Base-by-base conservation (phyloP, 345 rosid species). In the Lenwebbia sp. region DNA sequence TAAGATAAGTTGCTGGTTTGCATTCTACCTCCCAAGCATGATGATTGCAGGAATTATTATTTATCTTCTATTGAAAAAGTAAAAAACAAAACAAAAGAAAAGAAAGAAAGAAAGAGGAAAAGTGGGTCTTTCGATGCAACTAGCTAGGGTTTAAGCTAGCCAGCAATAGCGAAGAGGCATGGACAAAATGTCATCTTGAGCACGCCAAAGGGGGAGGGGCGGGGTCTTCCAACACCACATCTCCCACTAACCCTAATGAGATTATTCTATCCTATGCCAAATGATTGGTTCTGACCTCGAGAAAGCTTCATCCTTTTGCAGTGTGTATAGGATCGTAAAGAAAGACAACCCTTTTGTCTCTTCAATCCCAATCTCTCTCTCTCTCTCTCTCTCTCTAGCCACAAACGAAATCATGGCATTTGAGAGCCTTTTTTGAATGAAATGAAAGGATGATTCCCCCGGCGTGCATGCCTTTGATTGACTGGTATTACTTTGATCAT, bases 251-350 rank as follows among this genome's bases (percentile, higher is more conserved):
- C 78, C 78, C 78, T 19, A 33, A 70, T 22, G 78, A 70, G 44
- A 70, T 37, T 70, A 33, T 70, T 70, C 44, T 33, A 70, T 70
- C 78, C 25, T 44, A 49, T 84, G 49, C 81, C 86, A 60, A 84
- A 84, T 84, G 86, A 84, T 84, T 84, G 86, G 86, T 60, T 47
- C 60, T 84, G 85, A 57, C 85, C 81, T 58, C 86, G 76, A 84
- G 49, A 84, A 44, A 84, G 41, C n/a, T 26, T 9, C 23, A 14
- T 40, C 78, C 41, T 70, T 70, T 33, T 33, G 47, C 47, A 33
- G 78, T 37, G 78, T 44, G 40, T 17, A 70, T 70, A 47, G 78
- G 37, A 30, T 54, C 47, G 23, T 70, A 70, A 70, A 70, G 78
- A 33, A 33, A 37, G 47, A 23, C 22, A 19, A 65, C 78, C 81